phyloP scores from a whole-genome alignment of 352 stramenopile genomes.

The Phytophthora tubulina region DNA sequence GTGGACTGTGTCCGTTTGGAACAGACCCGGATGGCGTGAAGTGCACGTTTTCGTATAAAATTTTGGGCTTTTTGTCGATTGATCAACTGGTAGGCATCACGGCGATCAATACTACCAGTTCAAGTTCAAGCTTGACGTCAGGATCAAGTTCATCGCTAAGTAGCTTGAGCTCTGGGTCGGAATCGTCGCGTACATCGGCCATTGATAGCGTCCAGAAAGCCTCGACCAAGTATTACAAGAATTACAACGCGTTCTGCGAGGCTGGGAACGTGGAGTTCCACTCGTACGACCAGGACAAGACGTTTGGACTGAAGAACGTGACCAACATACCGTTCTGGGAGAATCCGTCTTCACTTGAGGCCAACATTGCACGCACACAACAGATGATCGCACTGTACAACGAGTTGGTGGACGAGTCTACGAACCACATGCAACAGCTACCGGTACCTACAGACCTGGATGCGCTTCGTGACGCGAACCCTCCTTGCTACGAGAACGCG shows the following conservation, averaged over 20 bases:
- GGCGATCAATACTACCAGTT: slow-evolving; percentile 28
- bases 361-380: slow-evolving; percentile 60
- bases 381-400: slow-evolving; percentile 73
- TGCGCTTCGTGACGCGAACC: slow-evolving; percentile 54
- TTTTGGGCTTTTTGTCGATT: slow-evolving; percentile 69
- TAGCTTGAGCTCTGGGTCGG: slow-evolving; percentile 43
- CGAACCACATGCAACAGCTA: slow-evolving; percentile 55
- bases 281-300: slow-evolving; percentile 60
- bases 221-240: slow-evolving; percentile 41
- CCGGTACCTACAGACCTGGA: slow-evolving; percentile 55
- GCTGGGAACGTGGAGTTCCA: slow-evolving; percentile 63
- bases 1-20: slow-evolving; percentile 71
- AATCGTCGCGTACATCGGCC: slow-evolving; percentile 6
- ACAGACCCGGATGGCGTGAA: slow-evolving; percentile 56
- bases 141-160: slow-evolving; percentile 33
- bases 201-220: slow-evolving; percentile 31
- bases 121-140: slow-evolving; percentile 31
- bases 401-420: slow-evolving; percentile 22
- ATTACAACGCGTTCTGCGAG: slow-evolving; percentile 63
- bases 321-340: slow-evolving; percentile 68
- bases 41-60: slow-evolving; percentile 67
- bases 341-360: slow-evolving; percentile 54
- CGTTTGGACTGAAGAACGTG: slow-evolving; percentile 57
- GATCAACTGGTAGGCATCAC: slow-evolving; percentile 82
- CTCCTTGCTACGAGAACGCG: slow-evolving; percentile 70